Percentiles rank a stretch among this genome's conserved stretches.
These are phyloP conservation scores for Tanacetum coccineum DNA, from an alignment of 129 eudicot species.

Conservation along the genomic window DNA sequence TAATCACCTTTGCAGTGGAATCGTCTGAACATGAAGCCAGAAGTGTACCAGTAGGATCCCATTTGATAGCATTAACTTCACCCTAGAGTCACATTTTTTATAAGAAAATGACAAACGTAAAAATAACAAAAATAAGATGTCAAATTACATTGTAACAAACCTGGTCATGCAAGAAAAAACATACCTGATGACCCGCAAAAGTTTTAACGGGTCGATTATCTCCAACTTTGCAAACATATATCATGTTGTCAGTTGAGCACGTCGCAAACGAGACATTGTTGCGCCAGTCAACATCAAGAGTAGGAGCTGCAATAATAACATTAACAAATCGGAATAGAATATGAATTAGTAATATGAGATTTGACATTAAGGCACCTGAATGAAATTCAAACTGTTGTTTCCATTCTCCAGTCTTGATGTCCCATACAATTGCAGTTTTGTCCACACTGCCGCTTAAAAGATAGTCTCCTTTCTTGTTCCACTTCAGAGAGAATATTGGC, in stretches of 20 bases:
- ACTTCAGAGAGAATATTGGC: constrained; percentile 87
- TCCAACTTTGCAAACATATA: constrained; percentile 93
- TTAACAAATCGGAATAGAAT: neutral
- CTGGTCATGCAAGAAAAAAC: neutral
- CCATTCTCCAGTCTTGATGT: constrained; percentile 83
- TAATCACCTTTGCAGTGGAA: constrained; percentile 77
- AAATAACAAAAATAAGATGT: neutral
- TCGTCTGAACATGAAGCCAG: constrained; percentile 96
- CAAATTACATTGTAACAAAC: too few species aligned
- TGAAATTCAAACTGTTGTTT: constrained; percentile 94
- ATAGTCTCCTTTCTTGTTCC: constrained; percentile 98
- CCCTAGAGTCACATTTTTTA: constrained; percentile 46
- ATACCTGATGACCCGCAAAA: constrained; percentile 80
- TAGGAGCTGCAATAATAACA: constrained; percentile 57
- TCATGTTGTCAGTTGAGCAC: constrained; percentile 91
- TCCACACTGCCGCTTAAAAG: constrained; percentile 94
- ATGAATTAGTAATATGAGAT: neutral
- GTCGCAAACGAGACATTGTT: constrained; percentile 89
- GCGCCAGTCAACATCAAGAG: constrained; percentile 98
- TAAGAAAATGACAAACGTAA: too few species aligned
- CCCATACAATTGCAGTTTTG: constrained; percentile 98
- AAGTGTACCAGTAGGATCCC: constrained; percentile 92
- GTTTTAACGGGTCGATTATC: constrained; percentile 75
- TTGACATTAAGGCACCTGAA: constrained; percentile 40
- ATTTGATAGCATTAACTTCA: constrained; percentile 92